Conservation (phyloP, 2,329 filamentous ascomycete species). For the Zymoseptoria ardabiliae region DNA sequence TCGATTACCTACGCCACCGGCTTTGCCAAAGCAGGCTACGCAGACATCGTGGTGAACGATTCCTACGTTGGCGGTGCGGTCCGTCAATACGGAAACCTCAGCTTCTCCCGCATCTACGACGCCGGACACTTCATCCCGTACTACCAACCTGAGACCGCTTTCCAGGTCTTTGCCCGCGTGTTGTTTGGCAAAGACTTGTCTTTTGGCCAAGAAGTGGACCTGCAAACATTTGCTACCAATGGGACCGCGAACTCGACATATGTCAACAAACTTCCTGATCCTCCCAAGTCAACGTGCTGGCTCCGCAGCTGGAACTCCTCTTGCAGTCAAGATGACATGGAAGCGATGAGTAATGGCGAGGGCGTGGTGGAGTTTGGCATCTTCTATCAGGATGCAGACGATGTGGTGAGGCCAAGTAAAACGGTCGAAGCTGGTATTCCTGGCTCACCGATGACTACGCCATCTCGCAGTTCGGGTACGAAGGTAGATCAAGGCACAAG, state of each 20-base stretch:
- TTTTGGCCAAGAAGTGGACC: constrained; percentile 34
- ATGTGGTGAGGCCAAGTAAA: constrained; percentile 31
- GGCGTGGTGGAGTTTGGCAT: constrained; percentile 57
- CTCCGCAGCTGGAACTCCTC: constrained; percentile 46
- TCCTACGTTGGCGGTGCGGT: constrained; percentile 33
- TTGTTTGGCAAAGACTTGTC: constrained; percentile 28
- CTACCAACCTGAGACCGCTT: constrained; percentile 32
- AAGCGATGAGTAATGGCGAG: constrained; percentile 41
- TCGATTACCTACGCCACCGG: constrained; percentile 22
- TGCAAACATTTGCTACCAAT: constrained; percentile 48
- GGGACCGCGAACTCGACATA: constrained; percentile 53
- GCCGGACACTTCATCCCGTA: constrained; percentile 36
- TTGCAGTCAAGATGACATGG: constrained; percentile 47
- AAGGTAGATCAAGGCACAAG: constrained; percentile 2
- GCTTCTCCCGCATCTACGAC: constrained; percentile 29
- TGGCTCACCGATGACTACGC: constrained; percentile 24
- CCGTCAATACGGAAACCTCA: constrained; percentile 25
- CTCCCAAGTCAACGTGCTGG: constrained; percentile 52
- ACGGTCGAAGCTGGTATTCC: constrained; percentile 28
- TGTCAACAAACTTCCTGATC: constrained; percentile 36
- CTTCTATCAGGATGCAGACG: constrained; percentile 38
- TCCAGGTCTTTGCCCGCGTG: constrained; percentile 27
- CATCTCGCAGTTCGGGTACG: constrained; percentile 4
- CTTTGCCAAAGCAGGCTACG: constrained; percentile 24
- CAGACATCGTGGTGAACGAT: constrained; percentile 24